phyloP scores from a whole-genome alignment of 179 eudicot species.

The Silene vulgaris region DNA sequence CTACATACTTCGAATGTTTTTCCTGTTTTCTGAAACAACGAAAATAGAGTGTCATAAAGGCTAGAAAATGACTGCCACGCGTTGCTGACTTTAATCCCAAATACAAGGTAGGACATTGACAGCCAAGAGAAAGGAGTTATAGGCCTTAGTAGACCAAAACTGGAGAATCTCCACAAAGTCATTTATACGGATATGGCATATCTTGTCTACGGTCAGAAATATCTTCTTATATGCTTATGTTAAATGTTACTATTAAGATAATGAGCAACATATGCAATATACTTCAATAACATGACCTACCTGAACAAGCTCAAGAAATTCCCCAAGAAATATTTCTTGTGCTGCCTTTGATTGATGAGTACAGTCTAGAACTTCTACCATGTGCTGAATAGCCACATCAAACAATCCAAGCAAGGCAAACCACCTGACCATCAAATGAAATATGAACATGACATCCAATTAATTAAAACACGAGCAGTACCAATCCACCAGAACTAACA shows the following conservation, averaged over 20 bases:
- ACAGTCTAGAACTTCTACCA: constrained; percentile 82
- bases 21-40: constrained; percentile 65
- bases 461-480: constrained; percentile 1
- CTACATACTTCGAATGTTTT: constrained; percentile 71
- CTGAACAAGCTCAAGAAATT: constrained; percentile 80
- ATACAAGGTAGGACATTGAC: constrained; percentile 5
- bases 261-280: not conserved
- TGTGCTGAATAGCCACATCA: constrained; percentile 80
- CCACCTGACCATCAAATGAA: constrained; percentile 55
- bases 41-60: constrained; percentile 15
- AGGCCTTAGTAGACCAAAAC: not conserved
- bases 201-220: constrained; percentile 8
- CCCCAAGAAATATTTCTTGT: constrained; percentile 83
- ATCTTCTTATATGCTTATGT: not conserved
- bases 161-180: not conserved
- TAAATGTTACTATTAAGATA: constrained; percentile 7
- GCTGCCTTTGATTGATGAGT: constrained; percentile 79
- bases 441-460: constrained; percentile 11
- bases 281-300: constrained; percentile 29
- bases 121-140: constrained; percentile 5
- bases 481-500: not conserved
- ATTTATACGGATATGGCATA: not conserved
- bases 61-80: not conserved
- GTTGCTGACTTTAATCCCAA: not conserved
- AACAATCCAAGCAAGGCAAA: constrained; percentile 76